Base-by-base conservation (phyloP, 345 rosid species). In the Rhizophora apiculata region DNA sequence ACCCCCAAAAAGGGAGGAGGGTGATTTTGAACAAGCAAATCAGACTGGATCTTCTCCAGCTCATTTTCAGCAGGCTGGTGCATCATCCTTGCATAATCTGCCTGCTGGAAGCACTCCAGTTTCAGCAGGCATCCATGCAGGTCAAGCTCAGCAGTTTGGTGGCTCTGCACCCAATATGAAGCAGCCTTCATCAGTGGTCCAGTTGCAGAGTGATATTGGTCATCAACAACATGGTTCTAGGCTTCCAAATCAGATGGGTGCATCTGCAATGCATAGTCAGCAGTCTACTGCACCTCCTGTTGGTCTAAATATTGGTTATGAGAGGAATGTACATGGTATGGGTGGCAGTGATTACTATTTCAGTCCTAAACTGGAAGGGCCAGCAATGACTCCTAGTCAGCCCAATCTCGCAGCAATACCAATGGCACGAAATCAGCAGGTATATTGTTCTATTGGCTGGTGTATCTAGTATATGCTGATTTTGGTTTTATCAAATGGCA, bases 1-100 rank as follows among this genome's bases (percentile, higher is more conserved):
- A 64, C 59, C 70, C 2, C 70, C 88, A 5, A 83, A 82, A 77
- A 77, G 85, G 65, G 96, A 85, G 66, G 95, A 82, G 65, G 75
- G 63, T 61, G 96, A 90, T 70, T 84, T 83, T 72, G 85, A 76
- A 34, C 85, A 72, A 64, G 85, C 82, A 64, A 83, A 82, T 63
- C 87, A 83, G 76, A 52, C 82, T 61, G 84, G 88, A 64, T 77
- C 85, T 79, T 81, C 94, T 60, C 90, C 93, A 65, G 71, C 94
- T 18, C 88, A 82, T 65, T 78, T 79, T 66, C 96, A 82, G 73
- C 89, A 76, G 53, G 53, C 74, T 71, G 85, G 80, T 54, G 68
- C 57, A 34, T 68, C 90, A 52, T 80, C 96, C 66, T 79, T 92
- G 69, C 91, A 81, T 74, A 85, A 77, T 62, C 74, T 56, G 37